phyloP scores from a whole-genome alignment of 192 early-diverging fungal species.

The Podila epigama region DNA sequence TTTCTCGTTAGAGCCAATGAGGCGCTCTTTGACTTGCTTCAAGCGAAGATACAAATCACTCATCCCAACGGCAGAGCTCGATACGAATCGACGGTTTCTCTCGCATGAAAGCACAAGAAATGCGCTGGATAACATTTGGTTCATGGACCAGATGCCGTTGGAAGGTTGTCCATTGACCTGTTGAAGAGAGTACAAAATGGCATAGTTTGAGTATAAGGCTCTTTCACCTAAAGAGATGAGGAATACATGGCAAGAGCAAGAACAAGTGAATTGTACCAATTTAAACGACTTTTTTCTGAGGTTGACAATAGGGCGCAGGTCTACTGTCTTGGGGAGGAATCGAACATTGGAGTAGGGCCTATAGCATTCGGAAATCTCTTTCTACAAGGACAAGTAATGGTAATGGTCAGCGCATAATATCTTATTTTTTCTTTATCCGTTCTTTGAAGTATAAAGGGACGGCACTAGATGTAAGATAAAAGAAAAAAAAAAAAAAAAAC shows the following conservation, averaged over 20 bases:
- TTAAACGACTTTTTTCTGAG: constrained; percentile 51
- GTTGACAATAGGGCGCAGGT: constrained; percentile 84
- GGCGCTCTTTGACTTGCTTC: constrained; percentile 47
- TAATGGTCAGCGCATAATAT: neutral
- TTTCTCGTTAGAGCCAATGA: constrained; percentile 1
- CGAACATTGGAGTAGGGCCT: constrained; percentile 72
- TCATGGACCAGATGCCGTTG: constrained; percentile 42
- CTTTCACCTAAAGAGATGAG: too few relatives aligned
- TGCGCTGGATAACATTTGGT: constrained; percentile 60
- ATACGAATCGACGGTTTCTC: constrained; percentile 35
- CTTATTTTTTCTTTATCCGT: neutral
- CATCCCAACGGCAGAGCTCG: constrained; percentile 49
- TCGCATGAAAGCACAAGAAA: constrained; percentile 66
- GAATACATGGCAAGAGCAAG: neutral
- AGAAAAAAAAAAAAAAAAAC: neutral
- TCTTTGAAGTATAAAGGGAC: neutral
- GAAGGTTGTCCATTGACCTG: constrained; percentile 22
- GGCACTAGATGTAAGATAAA: neutral
- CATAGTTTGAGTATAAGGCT: too few relatives aligned
- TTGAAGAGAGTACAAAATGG: neutral
- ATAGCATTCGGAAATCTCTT: constrained; percentile 4
- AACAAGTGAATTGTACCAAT: constrained; percentile 49
- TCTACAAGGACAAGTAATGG: neutral
- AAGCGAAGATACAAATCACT: constrained; percentile 56
- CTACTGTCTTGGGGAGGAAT: constrained; percentile 80